Conservation (phyloP, 2,329 filamentous ascomycete genomes). For the Penicillium sp. region DNA sequence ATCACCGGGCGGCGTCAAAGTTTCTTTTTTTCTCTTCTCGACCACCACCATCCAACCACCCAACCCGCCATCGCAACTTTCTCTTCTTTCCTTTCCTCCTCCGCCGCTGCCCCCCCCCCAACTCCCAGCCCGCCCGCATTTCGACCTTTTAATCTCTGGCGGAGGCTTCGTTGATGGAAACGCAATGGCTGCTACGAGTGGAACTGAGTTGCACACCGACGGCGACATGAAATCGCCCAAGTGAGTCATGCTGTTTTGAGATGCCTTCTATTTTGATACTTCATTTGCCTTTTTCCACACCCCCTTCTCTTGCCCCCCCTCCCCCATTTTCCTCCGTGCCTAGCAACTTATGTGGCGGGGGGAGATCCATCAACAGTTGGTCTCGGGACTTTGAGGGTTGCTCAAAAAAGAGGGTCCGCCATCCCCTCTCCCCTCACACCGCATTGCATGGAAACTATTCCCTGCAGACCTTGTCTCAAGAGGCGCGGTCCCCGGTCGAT, state of each 20-base stretch:
- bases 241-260: constrained; percentile 48
- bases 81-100: constrained; percentile 1
- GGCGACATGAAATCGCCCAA: constrained; percentile 62
- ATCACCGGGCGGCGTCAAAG: constrained; percentile 30
- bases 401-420: constrained; percentile 16
- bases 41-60: constrained; percentile 1
- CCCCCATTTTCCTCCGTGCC: not conserved
- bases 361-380: not conserved
- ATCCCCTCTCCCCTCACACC: constrained; percentile 17
- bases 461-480: constrained; percentile 15
- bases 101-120: not conserved
- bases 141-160: constrained; percentile 14
- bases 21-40: constrained; percentile 20
- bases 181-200: constrained; percentile 48
- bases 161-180: constrained; percentile 38
- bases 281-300: not conserved
- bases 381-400: constrained; percentile 1
- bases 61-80: constrained; percentile 12
- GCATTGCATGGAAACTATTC: constrained; percentile 20
- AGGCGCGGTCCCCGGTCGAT: not conserved
- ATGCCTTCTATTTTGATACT: not conserved
- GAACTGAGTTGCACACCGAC: constrained; percentile 54
- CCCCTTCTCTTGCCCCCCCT: not conserved
- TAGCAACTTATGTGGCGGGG: constrained; percentile 6
- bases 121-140: constrained; percentile 5